Evolutionary conservation across 306 rosid genomes (phyloP), one percentile per base, ranked within the genome.

Genomic region (Acacia acuminata): DNA sequence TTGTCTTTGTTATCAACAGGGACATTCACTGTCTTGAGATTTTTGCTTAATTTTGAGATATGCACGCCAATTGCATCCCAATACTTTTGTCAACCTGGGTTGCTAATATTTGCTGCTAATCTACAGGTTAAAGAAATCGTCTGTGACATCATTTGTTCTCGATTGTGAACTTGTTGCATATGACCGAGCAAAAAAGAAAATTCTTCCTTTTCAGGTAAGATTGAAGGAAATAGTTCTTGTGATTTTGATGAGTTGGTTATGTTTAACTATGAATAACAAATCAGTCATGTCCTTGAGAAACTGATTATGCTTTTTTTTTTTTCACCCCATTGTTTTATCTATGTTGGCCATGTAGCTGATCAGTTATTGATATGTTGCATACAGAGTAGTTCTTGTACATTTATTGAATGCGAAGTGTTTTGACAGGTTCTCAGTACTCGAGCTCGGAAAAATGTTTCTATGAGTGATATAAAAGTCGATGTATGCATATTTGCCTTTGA

Each of bases 121-220:
- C 71, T 87, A 80, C 94, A 96, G 97, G 93, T 81, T 92, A 79
- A 96, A 92, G 91, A 96, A 94, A 88, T 20, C 97, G 77, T 73
- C 86, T 73, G 94, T 94, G 71, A 81, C 69, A n/a, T 94, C 99
- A 69, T 94, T 96, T 88, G 85, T 96, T 79, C 90, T 96, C 79
- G 98, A 96, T 80, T 93, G 99, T 81, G 98, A 96, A 88, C 81
- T 96, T 77, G 99, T 94, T 88, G 99, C 94, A 69, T 96, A 94
- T 85, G 90, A 96, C 66, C 94, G 92, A 79, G 86, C 34, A 79
- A 86, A 86, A 17, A 83, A 87, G 72, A 87, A 83, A 80, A 94
- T 96, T 85, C 90, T 81, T 30, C 92, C 99, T 55, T 96, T 96
- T 85, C 98, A 94, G 97, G 99, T 93, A 90, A 22, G 15, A 70